Conservation (phyloP, 2,329 filamentous ascomycete species). For the Monilinia polystroma region DNA sequence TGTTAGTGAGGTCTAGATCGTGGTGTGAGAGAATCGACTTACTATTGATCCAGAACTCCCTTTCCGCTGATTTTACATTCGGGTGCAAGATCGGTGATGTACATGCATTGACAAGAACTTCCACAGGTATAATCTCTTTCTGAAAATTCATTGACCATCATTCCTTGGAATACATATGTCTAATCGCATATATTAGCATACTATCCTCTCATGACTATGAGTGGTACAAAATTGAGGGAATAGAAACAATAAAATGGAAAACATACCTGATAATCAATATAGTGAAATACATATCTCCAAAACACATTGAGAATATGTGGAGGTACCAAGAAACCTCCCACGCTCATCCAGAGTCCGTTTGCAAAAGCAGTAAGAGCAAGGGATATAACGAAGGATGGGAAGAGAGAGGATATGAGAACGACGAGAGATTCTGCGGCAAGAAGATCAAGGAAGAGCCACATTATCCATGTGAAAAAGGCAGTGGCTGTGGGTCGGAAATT, state of each 20-base stretch:
- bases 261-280: constrained; percentile 74
- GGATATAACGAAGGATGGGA: constrained; percentile 77
- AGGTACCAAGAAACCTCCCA: constrained; percentile 77
- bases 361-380: constrained; percentile 80
- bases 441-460: constrained; percentile 85
- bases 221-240: neutral
- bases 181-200: constrained; percentile 30
- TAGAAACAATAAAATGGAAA: neutral
- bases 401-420: constrained; percentile 69
- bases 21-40: neutral
- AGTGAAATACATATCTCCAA: constrained; percentile 84
- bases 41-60: constrained; percentile 65
- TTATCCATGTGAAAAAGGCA: constrained; percentile 74
- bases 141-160: constrained; percentile 89
- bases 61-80: constrained; percentile 70
- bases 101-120: constrained; percentile 60
- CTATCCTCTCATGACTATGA: neutral
- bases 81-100: constrained; percentile 57
- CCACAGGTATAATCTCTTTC: constrained; percentile 62
- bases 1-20: constrained; percentile 4
- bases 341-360: constrained; percentile 88
- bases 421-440: constrained; percentile 80
- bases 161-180: constrained; percentile 81
- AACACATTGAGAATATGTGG: constrained; percentile 74
- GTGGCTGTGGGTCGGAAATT: constrained; percentile 66